Evolutionary conservation across 2,329 filamentous ascomycete species (phyloP).

Genomic region (Pseudogymnoascus sp.): DNA sequence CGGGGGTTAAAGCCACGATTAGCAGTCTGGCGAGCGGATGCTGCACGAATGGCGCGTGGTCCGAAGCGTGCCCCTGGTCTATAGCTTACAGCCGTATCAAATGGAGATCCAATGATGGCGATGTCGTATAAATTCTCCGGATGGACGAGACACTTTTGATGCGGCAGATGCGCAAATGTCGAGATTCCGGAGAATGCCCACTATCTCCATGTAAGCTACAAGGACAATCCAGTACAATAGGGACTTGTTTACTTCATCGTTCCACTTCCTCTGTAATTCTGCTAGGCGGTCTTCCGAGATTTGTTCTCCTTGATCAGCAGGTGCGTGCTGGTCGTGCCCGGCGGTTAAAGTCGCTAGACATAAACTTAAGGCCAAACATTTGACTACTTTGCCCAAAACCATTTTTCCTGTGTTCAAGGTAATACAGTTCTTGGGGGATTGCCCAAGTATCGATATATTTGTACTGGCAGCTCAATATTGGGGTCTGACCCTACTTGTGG

Average conservation of each 20-base stretch:
- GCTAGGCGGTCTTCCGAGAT: background rate
- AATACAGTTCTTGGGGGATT: background rate
- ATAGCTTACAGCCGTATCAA: conserved; percentile 66
- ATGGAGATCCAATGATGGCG: conserved; percentile 62
- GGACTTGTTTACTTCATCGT: background rate
- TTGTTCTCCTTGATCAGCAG: background rate
- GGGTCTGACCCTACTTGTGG: background rate
- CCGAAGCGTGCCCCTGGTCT: conserved; percentile 72
- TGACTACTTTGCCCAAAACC: background rate
- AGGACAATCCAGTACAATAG: too few relatives aligned
- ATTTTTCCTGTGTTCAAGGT: background rate
- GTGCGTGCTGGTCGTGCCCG: background rate
- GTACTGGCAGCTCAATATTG: background rate
- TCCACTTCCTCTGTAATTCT: background rate
- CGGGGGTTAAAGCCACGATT: conserved; percentile 77
- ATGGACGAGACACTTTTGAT: conserved; percentile 60
- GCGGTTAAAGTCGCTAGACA: background rate
- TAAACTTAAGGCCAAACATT: background rate
- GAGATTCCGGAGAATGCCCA: conserved; percentile 66
- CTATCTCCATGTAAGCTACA: conserved; percentile 21
- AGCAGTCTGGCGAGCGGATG: conserved; percentile 69
- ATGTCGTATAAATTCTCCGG: conserved; percentile 59
- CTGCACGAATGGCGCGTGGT: conserved; percentile 76
- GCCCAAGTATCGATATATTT: background rate
- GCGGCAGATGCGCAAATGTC: conserved; percentile 62